Conservation (phyloP, 148 eudicot genomes). For the Spergularia bocconei region DNA sequence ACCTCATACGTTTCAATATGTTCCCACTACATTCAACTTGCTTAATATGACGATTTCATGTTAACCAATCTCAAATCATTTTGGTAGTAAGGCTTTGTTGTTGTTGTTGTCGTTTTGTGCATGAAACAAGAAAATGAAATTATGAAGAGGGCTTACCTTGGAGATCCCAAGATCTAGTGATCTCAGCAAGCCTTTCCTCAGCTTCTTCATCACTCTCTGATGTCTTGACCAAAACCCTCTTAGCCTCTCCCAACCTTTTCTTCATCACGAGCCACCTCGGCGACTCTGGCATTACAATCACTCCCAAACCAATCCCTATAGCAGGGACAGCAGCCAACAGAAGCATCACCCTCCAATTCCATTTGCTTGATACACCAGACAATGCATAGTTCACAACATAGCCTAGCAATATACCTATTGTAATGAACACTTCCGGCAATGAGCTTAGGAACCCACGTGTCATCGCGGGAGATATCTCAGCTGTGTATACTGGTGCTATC, state of each 20-base stretch:
- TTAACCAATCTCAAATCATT: too few species aligned
- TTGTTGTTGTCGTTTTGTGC: too few species aligned
- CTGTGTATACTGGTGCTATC: conserved; percentile 87
- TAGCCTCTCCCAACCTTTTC: conserved; percentile 52
- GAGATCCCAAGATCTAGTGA: conserved; percentile 45
- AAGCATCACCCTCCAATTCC: conserved; percentile 84
- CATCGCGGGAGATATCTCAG: conserved; percentile 75
- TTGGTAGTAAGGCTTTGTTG: too few species aligned
- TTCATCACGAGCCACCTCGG: conserved; percentile 92
- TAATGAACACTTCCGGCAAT: conserved; percentile 78
- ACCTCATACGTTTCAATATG: too few species aligned
- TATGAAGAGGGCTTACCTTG: conserved; percentile 22
- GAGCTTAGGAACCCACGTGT: conserved; percentile 79
- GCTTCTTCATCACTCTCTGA: conserved; percentile 64
- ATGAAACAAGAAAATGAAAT: too few species aligned
- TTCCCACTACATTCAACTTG: too few species aligned
- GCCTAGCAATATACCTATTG: conserved; percentile 72
- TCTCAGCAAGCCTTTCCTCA: conserved; percentile 52
- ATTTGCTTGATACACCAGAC: conserved; percentile 40
- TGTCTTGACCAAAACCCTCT: conserved; percentile 43
- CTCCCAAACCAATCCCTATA: conserved; percentile 46
- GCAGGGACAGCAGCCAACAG: conserved; percentile 75
- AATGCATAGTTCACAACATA: conserved; percentile 59
- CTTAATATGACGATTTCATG: too few species aligned
- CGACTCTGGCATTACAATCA: conserved; percentile 80